Base-by-base conservation (phyloP, 1,284 basidiomycete genomes). In the Apiotrichum sp. region DNA sequence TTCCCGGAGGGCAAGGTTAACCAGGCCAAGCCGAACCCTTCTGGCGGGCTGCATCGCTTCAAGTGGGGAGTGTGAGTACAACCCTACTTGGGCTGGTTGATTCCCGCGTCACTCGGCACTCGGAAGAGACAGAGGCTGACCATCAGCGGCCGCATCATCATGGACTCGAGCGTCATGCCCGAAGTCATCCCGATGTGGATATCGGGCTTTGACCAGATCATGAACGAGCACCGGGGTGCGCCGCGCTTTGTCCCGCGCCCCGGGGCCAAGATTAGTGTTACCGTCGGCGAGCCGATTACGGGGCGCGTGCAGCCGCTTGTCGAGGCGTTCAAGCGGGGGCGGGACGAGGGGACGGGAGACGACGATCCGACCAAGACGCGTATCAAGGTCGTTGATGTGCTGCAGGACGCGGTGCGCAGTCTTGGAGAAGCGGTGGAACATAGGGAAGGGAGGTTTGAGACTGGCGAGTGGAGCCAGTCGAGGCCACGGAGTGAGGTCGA, bases 181-280 rank as follows among this genome's bases (percentile, higher is more conserved):
- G 75, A 85, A n/a, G 84, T 97, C 55, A 86, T 98, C 55, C 95
- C 95, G 1, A 90, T 97, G 80, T 97, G 91, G 89, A 81, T 98
- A 22, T 86, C 86, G 4, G 86, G 92, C 22, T 95, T 95, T 62
- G 88, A 97, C 70, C 80, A 84, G 64, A 79, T 96, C 32, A 93
- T 96, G 91, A 87, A 89, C 41, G 90, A 91, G 74, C 82, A 84
- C 32, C 84, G 92, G 39, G 65, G 65, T 22, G 70, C 60, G 50
- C 73, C 72, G 1, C 65, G 69, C 32, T 63, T 65, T 34, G 29
- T 75, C 4, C 75, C 74, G 3, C 64, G 75, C 4, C 58, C 68
- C 0, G 73, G 74, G 22, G 72, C 66, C 4, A 60, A 58, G 3
- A 55, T 75, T 46, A 71, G 66, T 52, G 65, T 77, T n/a, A 77